Evolutionary conservation across 805 yeast species (phyloP), one percentile per base, ranked within the genome.

Genomic region (Yarrowia divulgata): DNA sequence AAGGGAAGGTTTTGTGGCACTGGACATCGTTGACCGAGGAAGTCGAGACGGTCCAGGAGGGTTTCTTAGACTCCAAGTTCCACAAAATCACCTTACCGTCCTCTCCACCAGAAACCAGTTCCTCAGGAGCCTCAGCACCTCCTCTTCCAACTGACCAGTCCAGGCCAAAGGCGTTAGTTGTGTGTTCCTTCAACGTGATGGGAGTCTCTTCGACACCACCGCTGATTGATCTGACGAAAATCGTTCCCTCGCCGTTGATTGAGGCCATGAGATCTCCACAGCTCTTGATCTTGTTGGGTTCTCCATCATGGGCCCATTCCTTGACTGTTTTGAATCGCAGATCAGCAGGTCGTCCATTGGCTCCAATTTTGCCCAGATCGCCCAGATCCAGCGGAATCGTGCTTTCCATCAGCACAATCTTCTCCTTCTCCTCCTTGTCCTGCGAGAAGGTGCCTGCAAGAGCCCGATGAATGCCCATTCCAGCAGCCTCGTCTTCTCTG

Each of bases 81-180:
- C 97, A 91, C 48, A 89, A 74, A 0, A 91, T 90, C 54, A 91
- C 85, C 39, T 85, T 84, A 13, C 84, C 78, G 76, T 91, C 97
- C 70, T 85, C 87, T 3, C 91, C 83, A 0, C 68, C 68, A 3
- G 90, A 90, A 1, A 93, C 82, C 14, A 88, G 79, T 39, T 91
- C 81, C 70, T 77, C 77, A 3, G 66, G 52, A 16, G n/a, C 13
- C 14, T 18, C 66, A 32, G 64, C 64, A 42, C 84, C 81, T 23
- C 73, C 74, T 45, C 71, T 72, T n/a, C 70, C 71, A 14, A 82
- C 80, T 69, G 84, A 79, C 96, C 97, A 91, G 71, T 88, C 88
- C 64, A 92, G 77, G 1, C 89, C 90, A 75, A 82, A 87, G 0
- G 96, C 96, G 73, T 88, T 91, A 67, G 79, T 81, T 8, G 81